A percentile compares a stretch with the other conserved stretches of the same genome.
These are phyloP conservation scores for Pholiota microspora DNA, from an alignment of 768 basidiomycete genomes.

Conservation along the genomic window DNA sequence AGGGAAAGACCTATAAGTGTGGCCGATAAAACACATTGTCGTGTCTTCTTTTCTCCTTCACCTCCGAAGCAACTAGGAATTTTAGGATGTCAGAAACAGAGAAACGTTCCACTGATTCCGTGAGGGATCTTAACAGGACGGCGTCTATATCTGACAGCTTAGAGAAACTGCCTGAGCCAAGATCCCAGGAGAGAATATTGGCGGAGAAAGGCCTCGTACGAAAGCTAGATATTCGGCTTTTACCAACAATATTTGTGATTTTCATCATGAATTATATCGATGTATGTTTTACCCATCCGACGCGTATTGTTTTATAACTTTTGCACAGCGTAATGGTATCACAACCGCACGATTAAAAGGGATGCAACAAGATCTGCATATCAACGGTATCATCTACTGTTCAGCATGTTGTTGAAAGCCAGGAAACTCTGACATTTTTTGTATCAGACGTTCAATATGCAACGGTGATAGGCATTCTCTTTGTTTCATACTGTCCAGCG, in stretches of 20 bases:
- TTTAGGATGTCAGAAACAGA: slow-evolving; percentile 18
- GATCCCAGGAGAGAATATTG: slow-evolving; percentile 29
- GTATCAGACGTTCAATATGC: slow-evolving; percentile 27
- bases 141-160: not conserved
- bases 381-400: slow-evolving; percentile 45
- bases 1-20: not conserved
- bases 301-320: not conserved
- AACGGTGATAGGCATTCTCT: slow-evolving; percentile 23
- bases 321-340: slow-evolving; percentile 46
- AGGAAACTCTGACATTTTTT: not conserved
- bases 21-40: not conserved
- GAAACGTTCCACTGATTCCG: slow-evolving; percentile 8
- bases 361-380: slow-evolving; percentile 44
- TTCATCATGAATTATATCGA: slow-evolving; percentile 71
- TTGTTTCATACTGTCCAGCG: slow-evolving; percentile 57
- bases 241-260: slow-evolving; percentile 58
- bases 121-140: not conserved
- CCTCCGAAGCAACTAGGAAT: not conserved
- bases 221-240: slow-evolving; percentile 52
- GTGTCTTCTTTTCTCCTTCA: not conserved
- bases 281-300: slow-evolving; percentile 31
- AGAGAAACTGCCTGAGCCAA: slow-evolving; percentile 16
- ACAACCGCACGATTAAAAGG: slow-evolving; percentile 50
- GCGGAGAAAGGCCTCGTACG: slow-evolving; percentile 47
- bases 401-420: not conserved